Base-by-base conservation (phyloP, 345 rosid species). In the Salix viminalis region DNA sequence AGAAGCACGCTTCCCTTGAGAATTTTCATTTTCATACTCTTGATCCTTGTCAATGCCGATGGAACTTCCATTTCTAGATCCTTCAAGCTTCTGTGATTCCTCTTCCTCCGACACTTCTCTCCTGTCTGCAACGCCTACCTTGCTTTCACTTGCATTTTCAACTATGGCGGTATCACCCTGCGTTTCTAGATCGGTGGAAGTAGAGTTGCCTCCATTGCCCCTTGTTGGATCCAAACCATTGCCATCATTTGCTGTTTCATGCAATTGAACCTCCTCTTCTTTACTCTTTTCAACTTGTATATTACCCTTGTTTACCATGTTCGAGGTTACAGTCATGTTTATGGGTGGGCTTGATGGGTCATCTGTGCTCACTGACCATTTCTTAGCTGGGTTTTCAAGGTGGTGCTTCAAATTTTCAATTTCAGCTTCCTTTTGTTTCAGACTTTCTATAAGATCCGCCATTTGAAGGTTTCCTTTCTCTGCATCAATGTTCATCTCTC, bases 371-470 rank as follows among this genome's bases (percentile, higher is more conserved):
- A 67, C 89, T 2, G 85, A 74, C 82, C 77, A 56, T 14, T 81
- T 72, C 32, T 81, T 84, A 69, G 44, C 52, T 2, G 79, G 77
- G 37, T 52, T 32, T 46, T 70, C 83, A 50, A 84, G 80, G 15
- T 54, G 89, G 28, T 28, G 86, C 82, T 84, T 88, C 75, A 89
- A 76, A 64, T 78, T 83, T 77, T 81, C 80, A 41, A 87, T 86
- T 72, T 88, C 87, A 21, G 82, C 80, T 68, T 85, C 90, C 83
- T 85, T 88, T 70, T 86, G 87, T 79, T 83, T 88, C 81, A 89
- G 73, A 41, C 75, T 82, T 58, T 84, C 89, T 46, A 69, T 80
- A n/a, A 89, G 65, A 75, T 73, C 74, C 32, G 65, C 73, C 26
- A 83, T 50, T 67, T 78, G 82, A 72, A 70, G 24, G 56, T 73